Evolutionary conservation across 2,329 filamentous ascomycete genomes (phyloP).

Genomic region (Aureobasidium sp.): DNA sequence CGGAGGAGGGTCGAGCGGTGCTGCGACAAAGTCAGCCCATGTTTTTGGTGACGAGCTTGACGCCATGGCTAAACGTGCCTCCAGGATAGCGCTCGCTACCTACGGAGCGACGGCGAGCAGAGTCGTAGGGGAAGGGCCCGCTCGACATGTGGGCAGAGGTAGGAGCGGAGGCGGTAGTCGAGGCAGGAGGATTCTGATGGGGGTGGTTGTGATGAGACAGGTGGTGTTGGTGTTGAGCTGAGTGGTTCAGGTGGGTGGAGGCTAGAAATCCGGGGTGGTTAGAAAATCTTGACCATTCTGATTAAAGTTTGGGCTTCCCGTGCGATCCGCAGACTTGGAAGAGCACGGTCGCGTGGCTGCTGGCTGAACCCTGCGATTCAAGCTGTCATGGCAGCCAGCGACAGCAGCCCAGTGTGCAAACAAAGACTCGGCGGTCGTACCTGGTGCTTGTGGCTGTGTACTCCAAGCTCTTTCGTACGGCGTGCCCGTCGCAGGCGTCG

Average conservation of each 20-base stretch:
- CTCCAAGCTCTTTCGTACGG: conserved; percentile 23
- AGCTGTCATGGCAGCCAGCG: neutral
- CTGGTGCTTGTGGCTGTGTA: conserved; percentile 7
- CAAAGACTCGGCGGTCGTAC: neutral
- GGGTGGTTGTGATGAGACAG: conserved; percentile 9
- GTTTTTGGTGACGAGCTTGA: neutral
- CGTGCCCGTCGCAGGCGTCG: neutral
- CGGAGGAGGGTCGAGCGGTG: conserved; percentile 21
- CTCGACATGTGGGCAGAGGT: conserved; percentile 27
- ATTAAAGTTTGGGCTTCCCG: conserved; percentile 8
- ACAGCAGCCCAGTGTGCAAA: neutral
- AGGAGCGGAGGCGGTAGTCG: conserved; percentile 19
- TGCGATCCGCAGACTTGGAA: neutral
- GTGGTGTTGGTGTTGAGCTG: neutral
- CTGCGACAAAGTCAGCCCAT: conserved; percentile 17
- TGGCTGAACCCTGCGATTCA: conserved; percentile 4
- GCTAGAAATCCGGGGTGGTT: conserved; percentile 1
- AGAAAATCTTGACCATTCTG: neutral
- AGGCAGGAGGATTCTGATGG: conserved; percentile 17
- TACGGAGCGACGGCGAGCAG: conserved; percentile 34
- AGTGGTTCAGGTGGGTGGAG: conserved; percentile 13
- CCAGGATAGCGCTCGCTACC: conserved; percentile 22
- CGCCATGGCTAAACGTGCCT: neutral
- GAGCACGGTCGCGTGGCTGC: conserved; percentile 7
- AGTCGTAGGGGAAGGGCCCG: conserved; percentile 30